These are phyloP conservation scores for Eucalyptus pauciflora DNA, from an alignment of 345 rosid genomes.

Conservation along the genomic window DNA sequence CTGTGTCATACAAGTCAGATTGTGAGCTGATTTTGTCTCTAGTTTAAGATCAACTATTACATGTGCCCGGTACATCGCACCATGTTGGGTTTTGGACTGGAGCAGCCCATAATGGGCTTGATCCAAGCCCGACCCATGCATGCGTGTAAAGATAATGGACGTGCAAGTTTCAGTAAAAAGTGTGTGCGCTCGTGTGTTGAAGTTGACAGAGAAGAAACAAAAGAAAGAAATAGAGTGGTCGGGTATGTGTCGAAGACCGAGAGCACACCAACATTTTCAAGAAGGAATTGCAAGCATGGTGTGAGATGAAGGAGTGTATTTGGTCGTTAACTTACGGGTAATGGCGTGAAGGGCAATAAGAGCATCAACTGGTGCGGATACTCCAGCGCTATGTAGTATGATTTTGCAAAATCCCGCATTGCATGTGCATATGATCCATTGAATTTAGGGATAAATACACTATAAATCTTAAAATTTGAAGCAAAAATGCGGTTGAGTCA, in stretches of 20 bases:
- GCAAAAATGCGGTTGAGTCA: accelerated
- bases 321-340: neutral
- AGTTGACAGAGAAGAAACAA: neutral
- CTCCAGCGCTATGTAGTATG: neutral
- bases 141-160: neutral
- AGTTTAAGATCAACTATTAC: neutral
- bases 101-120: too few relatives aligned
- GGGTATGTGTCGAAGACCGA: neutral
- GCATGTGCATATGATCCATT: neutral
- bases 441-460: neutral
- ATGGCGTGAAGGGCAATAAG: neutral
- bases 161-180: neutral
- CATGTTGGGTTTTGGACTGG: too few relatives aligned
- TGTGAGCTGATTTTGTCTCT: neutral
- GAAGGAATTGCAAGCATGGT: neutral
- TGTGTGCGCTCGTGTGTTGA: neutral
- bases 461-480: too few relatives aligned
- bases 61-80: neutral
- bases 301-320: neutral
- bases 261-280: neutral
- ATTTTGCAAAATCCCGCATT: neutral
- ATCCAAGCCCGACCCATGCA: neutral
- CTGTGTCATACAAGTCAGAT: neutral
- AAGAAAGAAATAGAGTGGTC: neutral
- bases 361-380: neutral